These are phyloP conservation scores for Fusarium heterosporum DNA, from an alignment of 2,329 filamentous ascomycete genomes.

Conservation along the genomic window DNA sequence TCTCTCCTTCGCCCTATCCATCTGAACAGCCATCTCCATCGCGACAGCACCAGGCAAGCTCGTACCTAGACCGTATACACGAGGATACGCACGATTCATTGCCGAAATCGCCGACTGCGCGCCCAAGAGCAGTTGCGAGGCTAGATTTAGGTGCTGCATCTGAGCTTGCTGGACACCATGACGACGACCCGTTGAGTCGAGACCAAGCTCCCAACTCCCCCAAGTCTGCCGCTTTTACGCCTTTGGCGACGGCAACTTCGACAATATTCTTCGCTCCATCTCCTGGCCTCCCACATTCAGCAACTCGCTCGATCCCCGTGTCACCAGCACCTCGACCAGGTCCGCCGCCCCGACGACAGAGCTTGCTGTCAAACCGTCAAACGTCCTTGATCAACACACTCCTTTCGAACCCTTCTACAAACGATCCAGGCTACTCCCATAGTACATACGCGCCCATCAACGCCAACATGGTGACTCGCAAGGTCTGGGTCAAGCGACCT, in stretches of 20 bases:
- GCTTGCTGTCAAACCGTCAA: slow-evolving; percentile 55
- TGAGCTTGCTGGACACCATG: slow-evolving; percentile 43
- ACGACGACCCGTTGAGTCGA: slow-evolving; percentile 45
- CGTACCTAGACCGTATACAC: slow-evolving; percentile 46
- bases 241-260: slow-evolving; percentile 46
- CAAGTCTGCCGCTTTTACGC: slow-evolving; percentile 28
- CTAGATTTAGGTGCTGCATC: slow-evolving; percentile 35
- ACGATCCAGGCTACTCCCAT: slow-evolving; percentile 39
- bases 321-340: slow-evolving; percentile 37
- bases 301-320: slow-evolving; percentile 23
- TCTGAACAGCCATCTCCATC: slow-evolving; percentile 37
- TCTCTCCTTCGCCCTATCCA: slow-evolving; percentile 37
- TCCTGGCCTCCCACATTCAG: slow-evolving; percentile 37
- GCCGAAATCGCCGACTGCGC: slow-evolving; percentile 27
- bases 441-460: slow-evolving; percentile 52
- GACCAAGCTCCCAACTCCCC: slow-evolving; percentile 44
- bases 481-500: slow-evolving; percentile 94
- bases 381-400: slow-evolving; percentile 50
- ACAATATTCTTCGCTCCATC: slow-evolving; percentile 56
- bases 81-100: slow-evolving; percentile 35
- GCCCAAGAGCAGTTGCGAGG: slow-evolving; percentile 35
- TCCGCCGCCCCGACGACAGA: slow-evolving; percentile 48
- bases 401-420: slow-evolving; percentile 43
- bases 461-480: slow-evolving; percentile 73
- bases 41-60: slow-evolving; percentile 38